Evolutionary conservation across 1,284 basidiomycete genomes (phyloP), one percentile per base, ranked within the genome.

Genomic region (Cystobasidiaceae sp.): DNA sequence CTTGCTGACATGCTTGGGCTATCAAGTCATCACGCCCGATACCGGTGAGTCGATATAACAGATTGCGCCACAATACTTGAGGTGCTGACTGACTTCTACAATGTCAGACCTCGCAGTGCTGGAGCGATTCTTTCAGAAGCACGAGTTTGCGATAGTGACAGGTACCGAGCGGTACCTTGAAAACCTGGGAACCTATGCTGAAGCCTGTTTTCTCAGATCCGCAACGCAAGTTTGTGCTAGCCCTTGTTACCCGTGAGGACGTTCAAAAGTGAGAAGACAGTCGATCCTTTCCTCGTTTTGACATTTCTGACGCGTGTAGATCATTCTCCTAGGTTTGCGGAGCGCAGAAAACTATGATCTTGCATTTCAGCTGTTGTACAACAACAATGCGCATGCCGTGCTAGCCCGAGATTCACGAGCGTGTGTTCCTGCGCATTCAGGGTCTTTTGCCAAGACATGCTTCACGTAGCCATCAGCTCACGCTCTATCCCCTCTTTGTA

Each of bases 161-260:
- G 61, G 61, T 48, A 39, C 2, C 23, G 4, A 9, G 25, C n/a
- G n/a, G n/a, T n/a, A n/a, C n/a, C n/a, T n/a, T n/a, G n/a, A n/a
- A n/a, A n/a, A n/a, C n/a, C n/a, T n/a, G n/a, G n/a, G n/a, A n/a
- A n/a, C n/a, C n/a, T n/a, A n/a, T 19, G 13, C 21, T 19, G 27
- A 34, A 28, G n/a, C 30, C 33, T 30, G 9, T 27, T 27, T 44
- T n/a, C 32, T 15, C 32, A 64, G 61, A 64, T 30, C 43, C 61
- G 9, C 61, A 64, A 64, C 37, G 61, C 39, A 64, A 64, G 32
- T 64, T 64, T 21, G 61, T 64, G 9, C 28, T 64, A 19, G 61
- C 61, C 3, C 44, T 64, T 17, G 61, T 64, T 1, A 64, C 61
- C 28, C 55, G 49, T 19, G 61, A 55, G 41, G 61, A 64, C 44